These are phyloP conservation scores for sweet orange (Citrus sinensis) DNA, from an alignment of 345 rosid species.

Conservation along the genomic window DNA sequence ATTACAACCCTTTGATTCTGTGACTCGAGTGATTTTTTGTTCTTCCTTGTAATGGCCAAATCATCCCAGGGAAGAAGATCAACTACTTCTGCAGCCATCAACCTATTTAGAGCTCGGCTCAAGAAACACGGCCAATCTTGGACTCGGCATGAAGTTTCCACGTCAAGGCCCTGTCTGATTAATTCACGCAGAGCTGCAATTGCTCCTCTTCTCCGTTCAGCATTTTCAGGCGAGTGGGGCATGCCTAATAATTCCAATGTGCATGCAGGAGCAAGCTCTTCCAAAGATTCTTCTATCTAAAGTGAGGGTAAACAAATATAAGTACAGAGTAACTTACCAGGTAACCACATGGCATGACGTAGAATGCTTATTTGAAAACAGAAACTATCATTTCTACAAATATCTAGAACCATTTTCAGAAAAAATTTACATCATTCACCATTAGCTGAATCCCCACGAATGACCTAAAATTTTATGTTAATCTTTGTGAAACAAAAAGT, in stretches of 20 bases:
- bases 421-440: background rate
- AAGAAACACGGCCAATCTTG: slow-evolving; percentile 88
- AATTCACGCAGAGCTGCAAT: slow-evolving; percentile 86
- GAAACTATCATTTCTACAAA: slow-evolving; percentile 4
- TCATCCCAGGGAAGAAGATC: slow-evolving; percentile 91
- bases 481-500: background rate
- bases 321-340: background rate
- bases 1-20: slow-evolving; percentile 88
- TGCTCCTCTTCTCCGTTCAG: slow-evolving; percentile 82
- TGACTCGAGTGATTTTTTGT: slow-evolving; percentile 89
- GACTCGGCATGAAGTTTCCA: slow-evolving; percentile 79
- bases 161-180: slow-evolving; percentile 89
- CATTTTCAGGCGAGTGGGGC: slow-evolving; percentile 78
- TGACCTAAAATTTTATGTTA: background rate
- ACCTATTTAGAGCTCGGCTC: slow-evolving; percentile 68
- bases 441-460: background rate
- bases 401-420: slow-evolving; percentile 9
- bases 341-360: background rate
- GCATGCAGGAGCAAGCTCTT: slow-evolving; percentile 99
- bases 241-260: slow-evolving; percentile 85
- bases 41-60: slow-evolving; percentile 64
- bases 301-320: slow-evolving; percentile 11
- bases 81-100: slow-evolving; percentile 82
- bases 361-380: background rate
- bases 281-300: slow-evolving; percentile 93